phyloP scores from a whole-genome alignment of 228 moss, liverwort and hornwort genomes.

The Sphagnum fallax region DNA sequence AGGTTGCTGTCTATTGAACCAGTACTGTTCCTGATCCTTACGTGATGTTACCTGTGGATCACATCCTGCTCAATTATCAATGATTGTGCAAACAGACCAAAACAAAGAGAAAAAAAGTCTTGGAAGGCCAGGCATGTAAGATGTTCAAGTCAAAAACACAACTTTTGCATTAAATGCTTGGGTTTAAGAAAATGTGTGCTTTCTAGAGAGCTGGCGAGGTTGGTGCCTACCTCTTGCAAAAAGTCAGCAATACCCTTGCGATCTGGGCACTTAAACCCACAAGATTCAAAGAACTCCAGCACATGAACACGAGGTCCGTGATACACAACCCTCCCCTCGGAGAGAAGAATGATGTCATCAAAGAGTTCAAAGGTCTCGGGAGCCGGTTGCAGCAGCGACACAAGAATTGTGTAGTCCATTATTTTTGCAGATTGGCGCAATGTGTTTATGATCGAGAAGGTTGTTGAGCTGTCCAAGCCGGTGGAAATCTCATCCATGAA shows the following conservation, averaged over 20 bases:
- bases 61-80: too few species aligned
- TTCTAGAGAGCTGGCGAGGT: too few species aligned
- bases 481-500: slow-evolving; percentile 60
- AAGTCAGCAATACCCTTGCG: slow-evolving; percentile 54
- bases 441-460: slow-evolving; percentile 38
- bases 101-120: too few species aligned
- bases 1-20: slow-evolving; percentile 28
- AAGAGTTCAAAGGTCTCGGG: slow-evolving; percentile 47
- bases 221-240: slow-evolving; percentile 34
- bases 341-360: slow-evolving; percentile 41
- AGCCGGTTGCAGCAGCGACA: slow-evolving; percentile 51
- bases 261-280: slow-evolving; percentile 44
- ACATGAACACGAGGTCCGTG: slow-evolving; percentile 28
- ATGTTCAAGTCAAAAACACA: too few species aligned
- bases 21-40: slow-evolving; percentile 44
- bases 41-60: slow-evolving; percentile 32
- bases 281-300: slow-evolving; percentile 32
- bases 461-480: slow-evolving; percentile 50
- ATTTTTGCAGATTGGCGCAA: slow-evolving; percentile 30
- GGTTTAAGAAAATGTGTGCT: too few species aligned
- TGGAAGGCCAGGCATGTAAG: too few species aligned
- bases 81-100: too few species aligned
- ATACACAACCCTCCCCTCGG: slow-evolving; percentile 48
- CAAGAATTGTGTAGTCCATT: slow-evolving; percentile 26
- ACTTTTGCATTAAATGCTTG: too few species aligned